These are phyloP conservation scores for Backusella parvicylindrica DNA, from an alignment of 192 early-diverging fungal species.

Conservation along the genomic window DNA sequence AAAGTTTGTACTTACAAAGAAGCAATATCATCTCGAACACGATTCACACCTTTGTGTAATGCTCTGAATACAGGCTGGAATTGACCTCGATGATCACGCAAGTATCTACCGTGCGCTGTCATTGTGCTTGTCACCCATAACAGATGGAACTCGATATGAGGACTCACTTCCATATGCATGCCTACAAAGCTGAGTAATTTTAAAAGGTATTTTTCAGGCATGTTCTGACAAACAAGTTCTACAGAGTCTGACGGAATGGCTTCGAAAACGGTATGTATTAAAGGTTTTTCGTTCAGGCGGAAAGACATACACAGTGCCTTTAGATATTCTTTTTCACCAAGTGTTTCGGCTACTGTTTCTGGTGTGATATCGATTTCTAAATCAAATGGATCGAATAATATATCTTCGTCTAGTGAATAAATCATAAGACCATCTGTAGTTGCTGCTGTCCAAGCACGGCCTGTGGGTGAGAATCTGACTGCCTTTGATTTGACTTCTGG, in stretches of 20 bases:
- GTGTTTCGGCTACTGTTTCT: slow-evolving; percentile 70
- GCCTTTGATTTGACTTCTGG: slow-evolving; percentile 82
- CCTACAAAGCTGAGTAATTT: slow-evolving; percentile 83
- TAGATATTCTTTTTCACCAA: slow-evolving; percentile 77
- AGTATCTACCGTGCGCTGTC: slow-evolving; percentile 71
- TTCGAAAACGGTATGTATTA: slow-evolving; percentile 80
- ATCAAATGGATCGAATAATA: slow-evolving; percentile 98
- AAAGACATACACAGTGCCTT: slow-evolving; percentile 91
- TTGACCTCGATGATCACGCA: slow-evolving; percentile 60
- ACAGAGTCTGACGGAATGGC: slow-evolving; percentile 76
- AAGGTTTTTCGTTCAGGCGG: slow-evolving; percentile 80
- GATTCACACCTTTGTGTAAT: slow-evolving; percentile 68
- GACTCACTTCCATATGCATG: slow-evolving; percentile 71
- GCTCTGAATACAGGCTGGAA: slow-evolving; percentile 75
- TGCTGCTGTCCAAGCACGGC: slow-evolving; percentile 92
- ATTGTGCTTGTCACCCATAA: slow-evolving; percentile 78
- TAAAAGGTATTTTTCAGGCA: slow-evolving; percentile 87
- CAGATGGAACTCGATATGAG: slow-evolving; percentile 85
- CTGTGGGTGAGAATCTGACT: slow-evolving; percentile 92
- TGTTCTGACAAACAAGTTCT: slow-evolving; percentile 67
- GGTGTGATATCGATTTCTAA: slow-evolving; percentile 97
- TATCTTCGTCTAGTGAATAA: slow-evolving; percentile 90
- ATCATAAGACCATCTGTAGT: slow-evolving; percentile 94
- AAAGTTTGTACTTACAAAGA: slow-evolving; percentile 51
- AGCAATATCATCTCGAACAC: slow-evolving; percentile 51